phyloP scores from a whole-genome alignment of 2,329 filamentous ascomycete species.

The Ceratocystis lukuohia region DNA sequence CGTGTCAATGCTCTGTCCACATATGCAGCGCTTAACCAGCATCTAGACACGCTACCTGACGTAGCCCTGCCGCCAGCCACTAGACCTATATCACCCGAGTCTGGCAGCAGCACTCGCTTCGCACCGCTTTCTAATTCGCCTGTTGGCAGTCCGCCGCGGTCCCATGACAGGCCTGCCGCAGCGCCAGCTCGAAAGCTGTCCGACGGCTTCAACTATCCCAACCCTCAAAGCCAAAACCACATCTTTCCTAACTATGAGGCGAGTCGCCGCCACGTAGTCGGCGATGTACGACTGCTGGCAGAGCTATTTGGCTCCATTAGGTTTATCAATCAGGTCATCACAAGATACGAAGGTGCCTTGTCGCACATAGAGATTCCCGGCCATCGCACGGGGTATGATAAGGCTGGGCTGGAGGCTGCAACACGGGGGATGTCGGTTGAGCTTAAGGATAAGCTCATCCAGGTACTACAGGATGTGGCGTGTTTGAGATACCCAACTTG shows the following conservation, averaged over 20 bases:
- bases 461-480: conserved; percentile 7
- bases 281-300: conserved; percentile 6
- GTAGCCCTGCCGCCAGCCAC: not conserved
- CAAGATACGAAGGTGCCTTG: not conserved
- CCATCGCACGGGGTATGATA: conserved; percentile 6
- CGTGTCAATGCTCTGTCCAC: not conserved
- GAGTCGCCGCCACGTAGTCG: not conserved
- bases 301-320: not conserved
- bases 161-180: not conserved
- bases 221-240: not conserved
- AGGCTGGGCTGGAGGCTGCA: not conserved
- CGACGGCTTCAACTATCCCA: not conserved
- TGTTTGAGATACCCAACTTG: conserved; percentile 4
- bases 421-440: conserved; percentile 3
- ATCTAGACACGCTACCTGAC: not conserved
- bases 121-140: not conserved
- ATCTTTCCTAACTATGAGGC: not conserved
- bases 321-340: conserved; percentile 6
- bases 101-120: not conserved
- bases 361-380: not conserved
- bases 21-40: not conserved
- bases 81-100: not conserved
- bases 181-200: not conserved
- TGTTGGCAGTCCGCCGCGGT: not conserved
- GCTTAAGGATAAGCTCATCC: conserved; percentile 8